These are phyloP conservation scores for Leucocoprinus leucothites DNA, from an alignment of 768 basidiomycete genomes.

Conservation along the genomic window DNA sequence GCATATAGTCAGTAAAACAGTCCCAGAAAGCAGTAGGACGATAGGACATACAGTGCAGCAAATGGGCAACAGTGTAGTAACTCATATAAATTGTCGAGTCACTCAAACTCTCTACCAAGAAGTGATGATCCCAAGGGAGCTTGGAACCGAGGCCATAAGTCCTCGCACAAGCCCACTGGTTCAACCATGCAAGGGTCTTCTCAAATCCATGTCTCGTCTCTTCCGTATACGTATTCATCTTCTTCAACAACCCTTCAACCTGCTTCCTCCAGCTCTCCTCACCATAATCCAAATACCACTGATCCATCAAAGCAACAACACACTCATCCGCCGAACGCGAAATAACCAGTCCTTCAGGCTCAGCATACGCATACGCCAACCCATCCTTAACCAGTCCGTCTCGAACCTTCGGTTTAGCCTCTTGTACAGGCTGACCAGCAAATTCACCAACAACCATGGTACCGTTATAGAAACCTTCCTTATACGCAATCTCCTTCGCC, in stretches of 20 bases:
- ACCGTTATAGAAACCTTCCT: conserved; percentile 96
- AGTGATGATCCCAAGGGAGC: conserved; percentile 95
- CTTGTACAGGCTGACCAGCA: conserved; percentile 84
- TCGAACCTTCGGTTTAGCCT: conserved; percentile 88
- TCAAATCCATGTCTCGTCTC: conserved; percentile 95
- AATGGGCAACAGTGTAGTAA: conserved; percentile 92
- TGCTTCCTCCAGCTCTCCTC: conserved; percentile 85
- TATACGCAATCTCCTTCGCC: conserved; percentile 97
- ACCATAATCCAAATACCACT: conserved; percentile 99
- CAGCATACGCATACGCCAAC: conserved; percentile 87
- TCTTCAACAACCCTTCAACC: conserved; percentile 76
- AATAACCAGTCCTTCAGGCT: conserved; percentile 89
- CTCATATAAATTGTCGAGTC: conserved; percentile 99
- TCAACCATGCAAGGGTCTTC: conserved; percentile 90
- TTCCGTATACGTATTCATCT: conserved; percentile 87
- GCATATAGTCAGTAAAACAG: not conserved
- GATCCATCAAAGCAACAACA: conserved; percentile 96
- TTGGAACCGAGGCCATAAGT: conserved; percentile 95
- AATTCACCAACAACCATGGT: conserved; percentile 90
- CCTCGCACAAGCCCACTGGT: conserved; percentile 99
- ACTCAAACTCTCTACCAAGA: conserved; percentile 94
- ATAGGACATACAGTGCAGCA: conserved; percentile 73
- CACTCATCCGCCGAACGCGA: conserved; percentile 95
- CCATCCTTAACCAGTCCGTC: conserved; percentile 76
- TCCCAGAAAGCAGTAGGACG: not conserved